These are phyloP conservation scores for Nicotiana sylvestris DNA, from an alignment of 257 asterid species.

Conservation along the genomic window DNA sequence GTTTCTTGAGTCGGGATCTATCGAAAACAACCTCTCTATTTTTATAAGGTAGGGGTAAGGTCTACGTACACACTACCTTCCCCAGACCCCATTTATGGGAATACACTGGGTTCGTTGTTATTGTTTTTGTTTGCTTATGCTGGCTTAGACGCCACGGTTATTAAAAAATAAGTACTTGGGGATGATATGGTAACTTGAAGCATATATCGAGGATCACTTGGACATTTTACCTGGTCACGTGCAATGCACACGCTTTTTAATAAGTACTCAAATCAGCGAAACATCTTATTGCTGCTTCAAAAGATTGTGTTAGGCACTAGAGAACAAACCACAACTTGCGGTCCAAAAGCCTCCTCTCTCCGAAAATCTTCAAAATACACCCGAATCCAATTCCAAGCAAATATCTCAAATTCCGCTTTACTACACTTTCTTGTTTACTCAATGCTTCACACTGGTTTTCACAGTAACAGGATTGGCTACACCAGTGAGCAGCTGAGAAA, in stretches of 20 bases:
- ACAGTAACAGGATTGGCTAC: neutral
- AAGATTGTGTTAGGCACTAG: conserved; percentile 2
- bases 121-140: no score
- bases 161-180: neutral
- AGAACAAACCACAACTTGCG: conserved; percentile 10
- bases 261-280: neutral
- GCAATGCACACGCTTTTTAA: neutral
- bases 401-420: neutral
- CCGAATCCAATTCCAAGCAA: neutral
- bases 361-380: conserved; percentile 8
- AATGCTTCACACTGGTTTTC: neutral
- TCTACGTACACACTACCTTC: no score
- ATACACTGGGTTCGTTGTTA: no score
- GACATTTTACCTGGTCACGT: neutral
- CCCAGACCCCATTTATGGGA: no score
- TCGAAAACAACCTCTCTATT: no score
- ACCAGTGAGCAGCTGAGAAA: neutral
- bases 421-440: neutral
- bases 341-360: conserved; percentile 7
- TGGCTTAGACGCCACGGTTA: no score
- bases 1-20: no score
- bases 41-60: no score
- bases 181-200: neutral
- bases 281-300: neutral
- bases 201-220: neutral